Base-by-base conservation (phyloP, 169 alveolate species). In the Cryptosporidium sp. region DNA sequence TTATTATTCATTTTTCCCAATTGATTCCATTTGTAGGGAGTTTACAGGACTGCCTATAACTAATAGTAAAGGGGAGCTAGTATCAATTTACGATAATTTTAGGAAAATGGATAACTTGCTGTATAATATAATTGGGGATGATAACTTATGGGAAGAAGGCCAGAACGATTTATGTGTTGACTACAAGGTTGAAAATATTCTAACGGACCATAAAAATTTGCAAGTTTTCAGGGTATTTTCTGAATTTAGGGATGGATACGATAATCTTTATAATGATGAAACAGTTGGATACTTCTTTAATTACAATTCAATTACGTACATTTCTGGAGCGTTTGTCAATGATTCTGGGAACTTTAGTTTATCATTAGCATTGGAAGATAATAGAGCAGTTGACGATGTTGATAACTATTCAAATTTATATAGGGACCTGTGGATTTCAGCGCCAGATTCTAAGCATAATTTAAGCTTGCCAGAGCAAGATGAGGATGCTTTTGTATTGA, bases 41-140 rank as follows among this genome's bases (percentile, higher is more conserved):
- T 80, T 80, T 65, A 59, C 65, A n/a, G 89, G 89, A 26, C 80
- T 80, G 14, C 89, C 89, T 1, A 62, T 80, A 26, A 43, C 62
- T 26, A 80, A 80, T 65, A 26, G 33, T 26, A 37, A 16, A 1
- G 89, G 89, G 0, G 80, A 80, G 43, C 59, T 80, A 26, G 80
- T 80, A 3, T 80, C 89, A 21, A 80, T 62, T 16, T 80, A 61
- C 41, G 89, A 80, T 48, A 80, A 80, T 35, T 37, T 80, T 23
- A 80, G 51, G n/a, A 41, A 3, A 43, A 45, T 80, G 31, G 69
- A 65, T 5, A 61, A n/a, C 37, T 21, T 29, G 8, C 16, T 29
- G 3, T 80, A 62, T 62, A 67, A 61, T 61, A 61, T 62, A 21
- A 18, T 80, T 7, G 89, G 89, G 18, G 89, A 80, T 12, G 26